Evolutionary conservation across 2,329 filamentous ascomycete species (phyloP), one percentile per base, ranked within the genome.

Genomic region (Tolypocladium pustulatum): DNA sequence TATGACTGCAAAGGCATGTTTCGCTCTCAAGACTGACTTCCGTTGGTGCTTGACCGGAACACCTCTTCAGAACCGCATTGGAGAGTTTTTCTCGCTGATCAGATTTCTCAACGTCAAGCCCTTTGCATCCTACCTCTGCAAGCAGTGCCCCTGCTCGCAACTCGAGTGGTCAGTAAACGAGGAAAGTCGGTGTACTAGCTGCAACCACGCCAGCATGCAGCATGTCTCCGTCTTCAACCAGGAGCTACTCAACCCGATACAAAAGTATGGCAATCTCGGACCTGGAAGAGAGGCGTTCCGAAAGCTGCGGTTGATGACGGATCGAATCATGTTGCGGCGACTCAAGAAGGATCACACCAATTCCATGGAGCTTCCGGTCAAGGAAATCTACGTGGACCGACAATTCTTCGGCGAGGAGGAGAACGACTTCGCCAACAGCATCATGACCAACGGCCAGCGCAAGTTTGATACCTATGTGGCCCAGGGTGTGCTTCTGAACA

Each of bases 391-490:
- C 59, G 86, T 99, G 46, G 89, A 96, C 69, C 90, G 93, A 57
- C 92, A 97, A 71, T 97, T 97, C 73, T 99, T 99, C 67, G 91
- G 93, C 55, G 91, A 96, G 66, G 91, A 93, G 51, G 94, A 99
- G 73, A 91, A 92, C 57, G 94, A 99, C 71, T 95, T 99, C 70
- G 95, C 93, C 38, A 85, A 85, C 58, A 96, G 91, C 66, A 96
- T 99, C 78, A 99, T 97, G 91, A 90, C 86, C 20, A 96, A 90
- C 69, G 88, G 90, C 9, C 84, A 87, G 60, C 88, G 94, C 61
- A 87, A 91, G 66, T 99, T 97, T 65, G 90, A 97, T 68, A 97
- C 92, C 0, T 99, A 97, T 65, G 94, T 97, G 41, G 88, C 91
- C 22, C 90, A 91, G 63, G 92, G 91, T 76, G 93, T 97, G 25